Conservation (phyloP, 2,329 filamentous ascomycete species). For the Pseudogymnoascus sp. region DNA sequence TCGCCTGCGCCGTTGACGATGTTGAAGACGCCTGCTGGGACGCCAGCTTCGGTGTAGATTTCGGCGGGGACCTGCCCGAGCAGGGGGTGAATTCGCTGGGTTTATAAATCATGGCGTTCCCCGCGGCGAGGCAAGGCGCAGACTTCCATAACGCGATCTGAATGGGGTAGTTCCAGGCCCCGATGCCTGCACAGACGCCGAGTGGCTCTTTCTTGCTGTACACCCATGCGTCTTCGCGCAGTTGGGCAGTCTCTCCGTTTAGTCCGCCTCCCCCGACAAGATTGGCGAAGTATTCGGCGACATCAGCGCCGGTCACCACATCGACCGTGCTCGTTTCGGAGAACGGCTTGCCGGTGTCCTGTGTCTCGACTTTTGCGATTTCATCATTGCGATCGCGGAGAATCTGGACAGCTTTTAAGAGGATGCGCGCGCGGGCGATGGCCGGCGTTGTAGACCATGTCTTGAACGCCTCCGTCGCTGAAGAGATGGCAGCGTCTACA, state of each 20-base stretch:
- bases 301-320: slow-evolving; percentile 74
- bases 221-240: slow-evolving; percentile 71
- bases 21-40: slow-evolving; percentile 81
- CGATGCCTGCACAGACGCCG: slow-evolving; percentile 80
- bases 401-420: slow-evolving; percentile 68
- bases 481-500: slow-evolving; percentile 64
- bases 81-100: slow-evolving; percentile 82
- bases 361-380: slow-evolving; percentile 71
- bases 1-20: slow-evolving; percentile 75
- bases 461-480: slow-evolving; percentile 66
- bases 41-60: slow-evolving; percentile 70
- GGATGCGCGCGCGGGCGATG: slow-evolving; percentile 68
- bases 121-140: slow-evolving; percentile 75
- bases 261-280: slow-evolving; percentile 69
- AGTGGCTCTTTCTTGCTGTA: slow-evolving; percentile 77
- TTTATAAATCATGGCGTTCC: slow-evolving; percentile 89
- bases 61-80: slow-evolving; percentile 70
- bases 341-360: slow-evolving; percentile 81
- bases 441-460: slow-evolving; percentile 70
- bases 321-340: slow-evolving; percentile 82
- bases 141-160: slow-evolving; percentile 90
- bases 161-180: slow-evolving; percentile 88
- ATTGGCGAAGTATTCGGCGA: slow-evolving; percentile 80
- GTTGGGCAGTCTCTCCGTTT: slow-evolving; percentile 70
- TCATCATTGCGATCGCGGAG: slow-evolving; percentile 72